These are phyloP conservation scores for Irpex sp. DNA, from an alignment of 1,284 basidiomycete species.

Conservation along the genomic window DNA sequence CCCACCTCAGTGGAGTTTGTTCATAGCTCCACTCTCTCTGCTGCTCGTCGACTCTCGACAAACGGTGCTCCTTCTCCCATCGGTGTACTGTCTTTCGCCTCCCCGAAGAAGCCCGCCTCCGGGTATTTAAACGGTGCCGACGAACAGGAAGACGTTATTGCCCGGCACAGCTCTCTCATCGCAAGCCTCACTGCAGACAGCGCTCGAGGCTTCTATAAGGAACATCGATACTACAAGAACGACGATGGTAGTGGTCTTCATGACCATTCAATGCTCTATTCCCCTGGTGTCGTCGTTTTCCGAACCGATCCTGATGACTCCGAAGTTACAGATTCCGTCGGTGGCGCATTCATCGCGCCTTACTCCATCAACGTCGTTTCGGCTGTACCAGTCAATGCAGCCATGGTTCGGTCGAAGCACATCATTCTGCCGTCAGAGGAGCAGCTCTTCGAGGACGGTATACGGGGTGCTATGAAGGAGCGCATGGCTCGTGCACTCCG, in stretches of 20 bases:
- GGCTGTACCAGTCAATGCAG: constrained; percentile 41
- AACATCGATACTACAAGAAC: constrained; percentile 32
- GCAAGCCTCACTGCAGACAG: constrained; percentile 36
- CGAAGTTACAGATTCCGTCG: constrained; percentile 21
- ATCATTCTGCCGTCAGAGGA: constrained; percentile 31
- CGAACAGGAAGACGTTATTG: constrained; percentile 44
- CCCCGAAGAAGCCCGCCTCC: constrained; percentile 43
- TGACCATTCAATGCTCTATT: constrained; percentile 48
- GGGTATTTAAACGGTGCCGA: constrained; percentile 44
- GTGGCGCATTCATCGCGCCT: constrained; percentile 35
- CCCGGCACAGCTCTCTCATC: constrained; percentile 42
- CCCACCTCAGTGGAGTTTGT: constrained; percentile 29
- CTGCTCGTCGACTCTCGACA: constrained; percentile 26
- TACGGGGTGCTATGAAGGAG: constrained; percentile 35
- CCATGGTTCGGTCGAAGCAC: constrained; percentile 38
- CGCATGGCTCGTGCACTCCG: constrained; percentile 41
- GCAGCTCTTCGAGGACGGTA: constrained; percentile 35
- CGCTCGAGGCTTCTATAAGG: constrained; percentile 40
- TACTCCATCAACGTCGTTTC: constrained; percentile 44
- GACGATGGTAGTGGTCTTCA: constrained; percentile 37
- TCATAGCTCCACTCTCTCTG: constrained; percentile 29
- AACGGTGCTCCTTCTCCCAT: constrained; percentile 21
- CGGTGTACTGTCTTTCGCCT: constrained; percentile 45
- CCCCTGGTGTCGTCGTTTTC: constrained; percentile 44
- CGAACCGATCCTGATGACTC: constrained; percentile 36